Conservation (phyloP, 2,329 filamentous ascomycete genomes). For the Colletotrichum limetticola region DNA sequence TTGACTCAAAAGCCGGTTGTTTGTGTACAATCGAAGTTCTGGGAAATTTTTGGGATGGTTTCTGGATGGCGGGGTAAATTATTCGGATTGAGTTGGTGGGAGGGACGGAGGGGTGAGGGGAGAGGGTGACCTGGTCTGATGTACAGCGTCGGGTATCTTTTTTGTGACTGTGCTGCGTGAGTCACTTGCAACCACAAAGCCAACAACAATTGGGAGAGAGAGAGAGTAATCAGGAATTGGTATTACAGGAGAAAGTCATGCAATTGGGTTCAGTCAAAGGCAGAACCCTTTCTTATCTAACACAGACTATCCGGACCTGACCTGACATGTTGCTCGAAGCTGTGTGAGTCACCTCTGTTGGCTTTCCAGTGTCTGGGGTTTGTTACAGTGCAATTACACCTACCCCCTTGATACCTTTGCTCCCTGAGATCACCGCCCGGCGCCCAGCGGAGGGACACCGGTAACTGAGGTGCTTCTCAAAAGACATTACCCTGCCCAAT, state of each 20-base stretch:
- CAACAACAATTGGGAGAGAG: neutral
- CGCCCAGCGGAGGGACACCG: too few relatives aligned
- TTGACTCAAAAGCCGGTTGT: constrained; percentile 18
- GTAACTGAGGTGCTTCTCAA: neutral
- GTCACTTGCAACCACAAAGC: constrained; percentile 11
- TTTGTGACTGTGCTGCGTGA: constrained; percentile 19
- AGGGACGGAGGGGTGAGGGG: neutral
- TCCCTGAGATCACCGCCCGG: neutral
- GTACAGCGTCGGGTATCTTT: neutral
- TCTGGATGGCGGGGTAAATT: constrained; percentile 35
- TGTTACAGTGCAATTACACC: neutral
- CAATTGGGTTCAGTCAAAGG: neutral
- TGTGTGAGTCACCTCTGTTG: constrained; percentile 8
- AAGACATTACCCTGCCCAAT: neutral
- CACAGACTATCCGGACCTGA: neutral
- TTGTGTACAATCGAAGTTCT: neutral
- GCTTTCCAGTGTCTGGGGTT: neutral
- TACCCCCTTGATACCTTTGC: neutral
- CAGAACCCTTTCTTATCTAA: neutral
- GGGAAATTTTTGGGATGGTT: constrained; percentile 33
- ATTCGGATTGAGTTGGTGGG: constrained; percentile 33
- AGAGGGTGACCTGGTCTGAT: constrained; percentile 8
- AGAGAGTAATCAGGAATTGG: too few relatives aligned
- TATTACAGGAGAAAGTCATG: neutral
- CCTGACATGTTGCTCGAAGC: neutral